Base-by-base conservation (phyloP, 1,284 basidiomycete species). In the Entoloma clypeatum region DNA sequence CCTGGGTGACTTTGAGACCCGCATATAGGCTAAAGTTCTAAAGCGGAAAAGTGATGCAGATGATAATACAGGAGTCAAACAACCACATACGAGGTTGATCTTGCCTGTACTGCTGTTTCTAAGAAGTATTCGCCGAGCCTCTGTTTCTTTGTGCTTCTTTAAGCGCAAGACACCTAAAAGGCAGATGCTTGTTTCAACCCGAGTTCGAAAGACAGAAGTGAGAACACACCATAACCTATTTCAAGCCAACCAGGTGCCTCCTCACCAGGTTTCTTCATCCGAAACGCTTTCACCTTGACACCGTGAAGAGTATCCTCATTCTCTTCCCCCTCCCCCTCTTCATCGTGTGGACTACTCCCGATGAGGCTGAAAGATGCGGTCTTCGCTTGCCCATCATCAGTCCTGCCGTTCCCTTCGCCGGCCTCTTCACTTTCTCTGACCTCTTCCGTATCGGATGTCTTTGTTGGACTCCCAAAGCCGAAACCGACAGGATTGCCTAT, bases 241-340 rank as follows among this genome's bases (percentile, higher is more conserved):
- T 81, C 79, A 30, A 63, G 69, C 82, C 83, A 87, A 28, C 70
- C 65, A 29, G 60, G 57, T 35, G 62, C 67, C 11, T 71, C 73
- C n/a, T 71, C 70, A 14, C 72, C 72, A n/a, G 67, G 64, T 62
- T 74, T 79, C 44, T 62, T 68, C 55, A 89, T 59, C 54, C 71
- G 75, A 54, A 69, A 83, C 27, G 85, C 76, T 58, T 85, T 88
- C 35, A 75, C 69, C 53, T 74, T 77, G 39, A 76, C 66, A 37
- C 74, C 69, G 57, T 81, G 68, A 13, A 71, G 64, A 2, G 86
- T 90, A 42, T 81, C 79, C 58, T 93, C 90, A 30, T 83, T 72
- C 59, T 93, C 86, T 63, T 92, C 90, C 11, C 86, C 86, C 53
- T 79, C 78, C n/a, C 85, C 85, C 50, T 85, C 84, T 35, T 67